Base-by-base conservation (phyloP, 768 basidiomycete genomes). In the Trametes punicea region DNA sequence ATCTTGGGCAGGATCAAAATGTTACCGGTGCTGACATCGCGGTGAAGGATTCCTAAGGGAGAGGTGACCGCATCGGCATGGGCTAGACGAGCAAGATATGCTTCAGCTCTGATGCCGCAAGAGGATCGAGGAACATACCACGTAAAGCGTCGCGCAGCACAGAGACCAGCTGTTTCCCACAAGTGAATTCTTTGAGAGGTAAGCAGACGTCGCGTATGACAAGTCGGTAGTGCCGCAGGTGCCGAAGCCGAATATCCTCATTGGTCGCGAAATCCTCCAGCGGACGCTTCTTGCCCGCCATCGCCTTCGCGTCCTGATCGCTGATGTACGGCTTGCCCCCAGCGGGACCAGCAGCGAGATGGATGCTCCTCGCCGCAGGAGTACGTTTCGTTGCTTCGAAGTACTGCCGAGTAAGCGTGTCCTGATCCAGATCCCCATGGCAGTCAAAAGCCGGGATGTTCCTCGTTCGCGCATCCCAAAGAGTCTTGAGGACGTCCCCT, bases 21-120 rank as follows among this genome's bases (percentile, higher is more conserved):
- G 26, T 55, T 60, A 11, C 41, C 45, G 6, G 13, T 3, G 23
- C 59, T 50, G 41, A 60, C 39, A 10, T 60, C 59, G n/a, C 55
- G 48, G n/a, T 56, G 55, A 6, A 56, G 41, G 11, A 50, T 45
- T n/a, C n/a, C n/a, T 16, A 23, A 2, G 13, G 15, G 13, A 3
- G 23, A 20, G 1, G 10, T 11, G 26, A 21, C 36, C 6, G 49
- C 49, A 6, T 33, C 38, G 10, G n/a, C 23, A 23, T 55, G 54
- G 3, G 39, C 54, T 55, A 13, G 15, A 1, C 15, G 1, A 3
- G 16, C 27, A 29, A 48, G 2, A 13, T 4, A 13, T 26, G 10
- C 9, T 15, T 55, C 33, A 54, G 34, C 8, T 4, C 3, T 9
- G 33, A n/a, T 13, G 15, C 20, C 20, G 11, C 5, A n/a, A 9